Evolutionary conservation across 1,139 yeast genomes (phyloP).

Genomic region (Sugiyamaella xylanicola): DNA sequence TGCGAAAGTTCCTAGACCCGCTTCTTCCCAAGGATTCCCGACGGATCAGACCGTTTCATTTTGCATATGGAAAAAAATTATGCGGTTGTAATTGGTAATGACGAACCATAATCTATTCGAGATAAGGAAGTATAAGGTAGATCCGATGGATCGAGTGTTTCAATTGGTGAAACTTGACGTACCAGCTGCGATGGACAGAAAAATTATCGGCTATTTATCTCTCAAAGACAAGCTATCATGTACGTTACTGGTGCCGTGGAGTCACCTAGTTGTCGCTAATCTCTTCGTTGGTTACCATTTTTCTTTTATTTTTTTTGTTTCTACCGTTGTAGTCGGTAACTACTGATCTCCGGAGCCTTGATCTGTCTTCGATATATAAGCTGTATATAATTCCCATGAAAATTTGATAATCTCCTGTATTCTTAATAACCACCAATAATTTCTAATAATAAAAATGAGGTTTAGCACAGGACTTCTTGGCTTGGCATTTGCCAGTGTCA

Average conservation of each 20-base stretch:
- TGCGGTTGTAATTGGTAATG: slow-evolving; percentile 10
- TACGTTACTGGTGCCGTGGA: neutral
- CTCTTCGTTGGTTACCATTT: neutral
- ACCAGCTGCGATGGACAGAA: neutral
- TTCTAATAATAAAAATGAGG: slow-evolving; percentile 15
- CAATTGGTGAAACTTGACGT: slow-evolving; percentile 8
- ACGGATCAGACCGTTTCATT: slow-evolving; percentile 8
- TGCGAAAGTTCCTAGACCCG: slow-evolving; percentile 1
- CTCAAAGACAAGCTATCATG: neutral
- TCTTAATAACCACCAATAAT: neutral
- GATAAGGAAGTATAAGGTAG: slow-evolving; percentile 5
- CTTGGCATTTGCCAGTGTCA: slow-evolving; percentile 16
- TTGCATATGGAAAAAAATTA: neutral
- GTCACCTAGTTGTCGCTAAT: neutral
- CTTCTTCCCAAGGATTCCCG: slow-evolving; percentile 4
- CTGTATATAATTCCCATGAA: neutral
- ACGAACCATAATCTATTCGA: slow-evolving; percentile 2
- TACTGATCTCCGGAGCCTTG: neutral
- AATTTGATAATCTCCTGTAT: neutral
- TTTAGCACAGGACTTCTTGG: slow-evolving; percentile 9
- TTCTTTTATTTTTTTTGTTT: neutral
- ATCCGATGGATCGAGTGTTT: slow-evolving; percentile 11
- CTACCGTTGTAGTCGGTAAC: neutral
- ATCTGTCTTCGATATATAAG: neutral
- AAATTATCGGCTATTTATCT: slow-evolving; percentile 2